These are phyloP conservation scores for Epichloe glyceriae DNA, from an alignment of 2,329 filamentous ascomycete species.

Conservation along the genomic window DNA sequence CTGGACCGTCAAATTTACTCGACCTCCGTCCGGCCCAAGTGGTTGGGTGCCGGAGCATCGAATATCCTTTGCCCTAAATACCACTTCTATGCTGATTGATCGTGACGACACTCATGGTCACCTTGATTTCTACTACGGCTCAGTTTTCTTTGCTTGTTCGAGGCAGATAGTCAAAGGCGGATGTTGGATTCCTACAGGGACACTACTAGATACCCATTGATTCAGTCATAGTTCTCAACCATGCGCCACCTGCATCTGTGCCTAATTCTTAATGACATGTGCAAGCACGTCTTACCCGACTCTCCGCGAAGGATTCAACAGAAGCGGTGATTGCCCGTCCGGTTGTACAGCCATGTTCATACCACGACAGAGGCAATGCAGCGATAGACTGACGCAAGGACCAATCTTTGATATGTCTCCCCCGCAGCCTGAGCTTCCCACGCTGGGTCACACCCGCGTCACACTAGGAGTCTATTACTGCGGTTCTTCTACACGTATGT, in stretches of 20 bases:
- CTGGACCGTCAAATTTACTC: too few species aligned
- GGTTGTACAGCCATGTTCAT: neutral
- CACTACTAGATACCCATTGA: constrained; percentile 5
- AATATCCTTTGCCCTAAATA: neutral
- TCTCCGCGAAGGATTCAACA: too few species aligned
- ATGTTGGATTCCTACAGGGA: constrained; percentile 8
- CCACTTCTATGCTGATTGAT: neutral
- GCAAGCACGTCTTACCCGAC: too few species aligned
- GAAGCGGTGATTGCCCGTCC: neutral
- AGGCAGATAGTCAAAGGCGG: neutral
- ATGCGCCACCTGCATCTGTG: neutral
- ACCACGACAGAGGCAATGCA: too few species aligned
- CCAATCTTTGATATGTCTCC: too few species aligned
- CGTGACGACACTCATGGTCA: neutral
- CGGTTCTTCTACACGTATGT: too few species aligned
- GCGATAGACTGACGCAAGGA: too few species aligned
- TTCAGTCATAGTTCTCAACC: neutral
- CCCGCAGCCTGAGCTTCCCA: too few species aligned
- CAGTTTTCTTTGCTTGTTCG: neutral
- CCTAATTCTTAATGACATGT: too few species aligned
- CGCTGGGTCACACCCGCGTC: too few species aligned
- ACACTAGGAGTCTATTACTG: too few species aligned
- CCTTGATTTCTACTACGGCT: neutral
- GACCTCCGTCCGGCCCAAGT: too few species aligned
- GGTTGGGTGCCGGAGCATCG: neutral